Evolutionary conservation across 2,329 filamentous ascomycete species (phyloP), one percentile per base, ranked within the genome.

Genomic region (Xylariaceae sp.): DNA sequence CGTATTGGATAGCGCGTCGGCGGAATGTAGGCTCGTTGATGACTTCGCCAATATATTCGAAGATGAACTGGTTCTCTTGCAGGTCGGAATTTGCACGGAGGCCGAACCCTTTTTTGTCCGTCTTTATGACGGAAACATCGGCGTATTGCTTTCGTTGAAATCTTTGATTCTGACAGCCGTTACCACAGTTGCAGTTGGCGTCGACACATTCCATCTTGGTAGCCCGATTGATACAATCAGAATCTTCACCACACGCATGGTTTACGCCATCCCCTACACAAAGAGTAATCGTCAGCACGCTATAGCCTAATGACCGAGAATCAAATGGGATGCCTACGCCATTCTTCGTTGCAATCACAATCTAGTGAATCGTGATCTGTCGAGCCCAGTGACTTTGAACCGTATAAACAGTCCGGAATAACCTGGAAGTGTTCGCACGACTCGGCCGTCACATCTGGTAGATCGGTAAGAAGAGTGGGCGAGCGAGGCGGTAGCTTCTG

Each of bases 21-120:
- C 92, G 89, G 72, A 97, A 97, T 9, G 88, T 88, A 35, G 85
- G 82, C 75, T 99, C 93, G 68, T 95, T 93, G 73, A 99, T 97
- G 67, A 97, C 94, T 76, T 99, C 94, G 68, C 94, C 94, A 68
- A 99, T 93, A 74, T 99, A 99, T 76, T 99, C 94, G 73, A 91
- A 97, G 67, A 99, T 91, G 72, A 99, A 96, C 71, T 97, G 91
- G 72, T 96, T 86, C 18, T 89, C 80, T 64, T 88, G 82, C 63
- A 99, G 79, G 65, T 92, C 82, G 49, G 79, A 77, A 74, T 97
- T 88, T 58, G 92, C 85, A 59, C 94, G 89, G 60, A 99, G 83
- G 47, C 94, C 94, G 69, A 89, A 97, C 47, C 94, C 94, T 75
- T 99, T 99, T 79, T 97, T 97, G 63, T 96, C 92, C 0, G 94